Evolutionary conservation across 2,329 filamentous ascomycete species (phyloP).

Genomic region (Rhinocladiella mackenziei): DNA sequence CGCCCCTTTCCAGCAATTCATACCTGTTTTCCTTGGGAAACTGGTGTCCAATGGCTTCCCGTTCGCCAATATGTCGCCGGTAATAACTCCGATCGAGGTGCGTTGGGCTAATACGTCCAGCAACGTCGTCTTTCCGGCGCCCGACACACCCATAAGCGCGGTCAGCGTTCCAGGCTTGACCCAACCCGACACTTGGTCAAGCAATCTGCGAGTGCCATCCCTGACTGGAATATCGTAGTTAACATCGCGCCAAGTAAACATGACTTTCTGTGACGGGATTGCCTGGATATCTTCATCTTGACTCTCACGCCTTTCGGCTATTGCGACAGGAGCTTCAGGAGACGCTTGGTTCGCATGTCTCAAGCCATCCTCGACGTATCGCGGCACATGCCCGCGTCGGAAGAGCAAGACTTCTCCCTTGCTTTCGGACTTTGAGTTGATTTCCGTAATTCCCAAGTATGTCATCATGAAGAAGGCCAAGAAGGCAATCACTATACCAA

Average conservation of each 20-base stretch:
- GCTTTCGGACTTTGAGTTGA: conserved; percentile 61
- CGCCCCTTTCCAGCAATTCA: no score
- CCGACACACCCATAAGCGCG: conserved; percentile 59
- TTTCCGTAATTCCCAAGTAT: conserved; percentile 63
- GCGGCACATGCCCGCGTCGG: conserved; percentile 61
- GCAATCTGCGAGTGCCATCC: conserved; percentile 53
- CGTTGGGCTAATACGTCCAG: conserved; percentile 57
- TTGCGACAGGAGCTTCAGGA: conserved; percentile 36
- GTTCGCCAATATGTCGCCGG: conserved; percentile 64
- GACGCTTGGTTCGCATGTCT: conserved; percentile 22
- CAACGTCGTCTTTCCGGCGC: conserved; percentile 60
- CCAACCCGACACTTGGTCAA: conserved; percentile 53
- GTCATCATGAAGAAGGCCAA: conserved; percentile 58
- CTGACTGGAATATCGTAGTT: conserved; percentile 53
- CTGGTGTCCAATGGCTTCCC: conserved; percentile 53
- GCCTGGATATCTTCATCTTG: conserved; percentile 22
- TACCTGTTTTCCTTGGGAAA: conserved; percentile 64
- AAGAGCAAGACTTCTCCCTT: conserved; percentile 75
- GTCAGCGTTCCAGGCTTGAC: conserved; percentile 56
- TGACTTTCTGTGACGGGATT: conserved; percentile 37
- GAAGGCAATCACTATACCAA: conserved; percentile 66
- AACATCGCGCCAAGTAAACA: conserved; percentile 53
- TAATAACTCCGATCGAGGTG: conserved; percentile 56
- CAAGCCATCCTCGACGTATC: conserved; percentile 34
- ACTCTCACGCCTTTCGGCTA: no score